Base-by-base conservation (phyloP, 2,329 filamentous ascomycete species). In the Phoma sp. region DNA sequence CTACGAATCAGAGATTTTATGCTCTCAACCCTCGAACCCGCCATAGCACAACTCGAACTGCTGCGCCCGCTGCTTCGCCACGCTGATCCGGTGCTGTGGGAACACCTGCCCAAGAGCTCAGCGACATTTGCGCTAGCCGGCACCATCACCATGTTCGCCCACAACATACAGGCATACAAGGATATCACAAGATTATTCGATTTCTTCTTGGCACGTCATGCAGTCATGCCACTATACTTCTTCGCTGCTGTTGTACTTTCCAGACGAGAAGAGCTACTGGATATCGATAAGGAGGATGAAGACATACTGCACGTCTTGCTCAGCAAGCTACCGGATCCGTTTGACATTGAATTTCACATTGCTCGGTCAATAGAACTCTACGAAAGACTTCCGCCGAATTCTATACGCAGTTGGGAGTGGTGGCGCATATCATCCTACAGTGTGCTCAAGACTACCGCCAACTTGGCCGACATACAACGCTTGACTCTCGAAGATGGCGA, bases 1-100 rank as follows among this genome's bases (percentile, higher is more conserved):
- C 84, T 98, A 37, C 89, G 92, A 47, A 97, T 99, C 71, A 87
- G 95, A 58, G 95, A 99, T 77, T 99, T 97, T 75, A 97, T 99
- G 95, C 86, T 99, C 10, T 93, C 93, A 7, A 91, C 87, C 33
- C 85, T 99, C 37, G 81, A 85, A 12, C 91, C 92, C 3, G 91
- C 93, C 18, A 81, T 96, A 42, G 83, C 87, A 48, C 95, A 99
- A 75, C 85, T 99, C n/a, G 85, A 87, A 32, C 84, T 99, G 11
- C 87, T 99, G 49, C 93, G 92, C 6, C 86, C 91, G 50, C 90
- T 99, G 50, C 80, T 99, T 21, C 79, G 84, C 59, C 82, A 81
- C 29, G 88, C 87, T 20, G 92, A 97, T 73, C 84, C 87, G 4
- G 78, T 81, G 36, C 81, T 99, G 20, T 89, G 85, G 72, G 78